These are phyloP conservation scores for Elsinoe australis DNA, from an alignment of 2,329 filamentous ascomycete genomes.

Conservation along the genomic window DNA sequence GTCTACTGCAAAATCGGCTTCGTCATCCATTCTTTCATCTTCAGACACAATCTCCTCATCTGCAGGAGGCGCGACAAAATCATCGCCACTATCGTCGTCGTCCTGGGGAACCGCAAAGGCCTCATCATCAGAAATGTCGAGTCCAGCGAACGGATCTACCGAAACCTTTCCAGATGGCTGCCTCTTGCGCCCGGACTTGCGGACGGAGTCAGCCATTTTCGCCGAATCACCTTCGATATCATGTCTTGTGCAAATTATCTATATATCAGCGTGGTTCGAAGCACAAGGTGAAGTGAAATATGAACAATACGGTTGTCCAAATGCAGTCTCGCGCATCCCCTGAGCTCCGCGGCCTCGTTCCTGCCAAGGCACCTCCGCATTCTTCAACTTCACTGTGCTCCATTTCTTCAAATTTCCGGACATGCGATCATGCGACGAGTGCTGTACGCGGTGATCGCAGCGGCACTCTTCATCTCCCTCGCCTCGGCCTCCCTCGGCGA, in stretches of 20 bases:
- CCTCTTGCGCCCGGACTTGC: conserved; percentile 5
- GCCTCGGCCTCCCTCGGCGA: conserved; percentile 71
- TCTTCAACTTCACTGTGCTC: background rate
- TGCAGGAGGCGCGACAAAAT: background rate
- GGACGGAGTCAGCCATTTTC: conserved; percentile 5
- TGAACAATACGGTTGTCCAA: background rate
- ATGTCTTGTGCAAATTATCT: background rate
- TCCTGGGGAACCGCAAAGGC: background rate
- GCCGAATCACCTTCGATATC: background rate
- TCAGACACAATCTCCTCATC: background rate
- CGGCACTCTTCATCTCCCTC: conserved; percentile 7
- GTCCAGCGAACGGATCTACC: background rate
- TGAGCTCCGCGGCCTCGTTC: no score
- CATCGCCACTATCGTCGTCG: background rate
- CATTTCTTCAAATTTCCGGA: conserved; percentile 2
- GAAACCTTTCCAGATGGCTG: background rate
- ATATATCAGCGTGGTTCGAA: background rate
- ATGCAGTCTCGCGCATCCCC: background rate
- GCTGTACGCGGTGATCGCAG: conserved; percentile 13
- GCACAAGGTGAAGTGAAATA: background rate
- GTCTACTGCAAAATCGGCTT: conserved; percentile 29
- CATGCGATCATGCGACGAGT: conserved; percentile 12
- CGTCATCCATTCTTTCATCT: conserved; percentile 19
- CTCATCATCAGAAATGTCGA: conserved; percentile 14
- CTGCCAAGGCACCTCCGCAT: conserved; percentile 4